Percentiles rank a stretch among this genome's conserved stretches.
These are phyloP conservation scores for Penstemon newberryi DNA, from an alignment of 257 asterid genomes.

Conservation along the genomic window DNA sequence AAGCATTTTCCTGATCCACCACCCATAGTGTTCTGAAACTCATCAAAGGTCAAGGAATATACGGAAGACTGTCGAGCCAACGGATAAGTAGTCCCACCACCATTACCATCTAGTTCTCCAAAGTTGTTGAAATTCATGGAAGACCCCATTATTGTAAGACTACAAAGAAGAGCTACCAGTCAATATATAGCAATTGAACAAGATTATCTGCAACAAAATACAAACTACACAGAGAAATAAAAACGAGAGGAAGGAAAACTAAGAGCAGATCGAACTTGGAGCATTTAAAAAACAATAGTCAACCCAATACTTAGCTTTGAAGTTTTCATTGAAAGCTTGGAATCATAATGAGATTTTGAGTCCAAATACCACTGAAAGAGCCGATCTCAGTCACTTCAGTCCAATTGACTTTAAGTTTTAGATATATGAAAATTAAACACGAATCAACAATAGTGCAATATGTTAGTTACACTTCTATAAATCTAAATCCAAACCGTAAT, in stretches of 20 bases:
- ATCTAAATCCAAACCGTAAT: conserved; percentile 4
- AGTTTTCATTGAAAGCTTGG: conserved; percentile 1
- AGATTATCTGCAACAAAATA: neutral
- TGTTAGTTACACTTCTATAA: neutral
- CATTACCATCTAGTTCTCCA: conserved; percentile 53
- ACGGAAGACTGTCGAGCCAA: conserved; percentile 77
- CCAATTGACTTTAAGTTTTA: conserved; percentile 22
- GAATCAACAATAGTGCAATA: neutral
- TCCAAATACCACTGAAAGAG: too few species aligned
- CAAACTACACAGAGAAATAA: neutral
- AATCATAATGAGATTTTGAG: too few species aligned
- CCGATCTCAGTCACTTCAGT: neutral
- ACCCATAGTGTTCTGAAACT: conserved; percentile 74
- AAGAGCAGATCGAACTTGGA: conserved; percentile 10
- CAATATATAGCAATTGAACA: conserved; percentile 21
- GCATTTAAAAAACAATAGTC: too few species aligned
- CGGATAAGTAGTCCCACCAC: conserved; percentile 44
- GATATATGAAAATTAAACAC: conserved; percentile 28
- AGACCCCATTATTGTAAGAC: conserved; percentile 59
- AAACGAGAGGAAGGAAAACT: neutral
- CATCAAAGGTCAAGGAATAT: conserved; percentile 81
- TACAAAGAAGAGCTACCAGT: conserved; percentile 35
- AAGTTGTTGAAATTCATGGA: conserved; percentile 73
- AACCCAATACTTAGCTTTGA: conserved; percentile 31
- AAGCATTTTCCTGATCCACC: conserved; percentile 70